Evolutionary conservation across 1,284 basidiomycete species (phyloP).

Genomic region (Inonotus hispidus): DNA sequence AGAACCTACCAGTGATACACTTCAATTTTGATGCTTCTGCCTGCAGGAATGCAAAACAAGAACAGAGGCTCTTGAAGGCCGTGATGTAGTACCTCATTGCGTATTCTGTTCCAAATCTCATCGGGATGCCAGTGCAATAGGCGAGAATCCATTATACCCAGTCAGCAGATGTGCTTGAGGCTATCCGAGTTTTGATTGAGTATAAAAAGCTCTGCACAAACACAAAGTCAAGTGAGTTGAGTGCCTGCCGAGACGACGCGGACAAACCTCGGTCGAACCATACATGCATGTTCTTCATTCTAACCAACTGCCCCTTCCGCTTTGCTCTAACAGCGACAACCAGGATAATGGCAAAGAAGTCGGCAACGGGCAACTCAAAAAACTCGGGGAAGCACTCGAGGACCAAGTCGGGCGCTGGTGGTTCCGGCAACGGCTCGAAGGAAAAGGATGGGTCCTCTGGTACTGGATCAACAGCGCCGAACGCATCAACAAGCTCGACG

Average conservation of each 20-base stretch:
- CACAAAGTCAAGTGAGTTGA: not conserved
- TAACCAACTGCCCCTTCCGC: not conserved
- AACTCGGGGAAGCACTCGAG: not conserved
- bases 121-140: no score
- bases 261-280: not conserved
- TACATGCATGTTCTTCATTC: not conserved
- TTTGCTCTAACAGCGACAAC: not conserved
- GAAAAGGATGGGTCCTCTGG: not conserved
- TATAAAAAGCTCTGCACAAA: no score
- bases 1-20: no score
- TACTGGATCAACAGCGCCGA: not conserved
- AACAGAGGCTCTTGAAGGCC: no score
- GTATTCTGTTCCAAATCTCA: no score
- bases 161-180: no score
- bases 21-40: no score
- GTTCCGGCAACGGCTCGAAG: not conserved
- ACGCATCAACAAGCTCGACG: not conserved
- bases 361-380: not conserved
- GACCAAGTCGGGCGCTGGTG: not conserved
- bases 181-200: no score
- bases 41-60: no score
- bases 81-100: no score
- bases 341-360: conserved; percentile 6
- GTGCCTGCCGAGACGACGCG: not conserved
- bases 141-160: no score